These are phyloP conservation scores for Anisodus tanguticus DNA, from an alignment of 257 asterid genomes.

Conservation along the genomic window DNA sequence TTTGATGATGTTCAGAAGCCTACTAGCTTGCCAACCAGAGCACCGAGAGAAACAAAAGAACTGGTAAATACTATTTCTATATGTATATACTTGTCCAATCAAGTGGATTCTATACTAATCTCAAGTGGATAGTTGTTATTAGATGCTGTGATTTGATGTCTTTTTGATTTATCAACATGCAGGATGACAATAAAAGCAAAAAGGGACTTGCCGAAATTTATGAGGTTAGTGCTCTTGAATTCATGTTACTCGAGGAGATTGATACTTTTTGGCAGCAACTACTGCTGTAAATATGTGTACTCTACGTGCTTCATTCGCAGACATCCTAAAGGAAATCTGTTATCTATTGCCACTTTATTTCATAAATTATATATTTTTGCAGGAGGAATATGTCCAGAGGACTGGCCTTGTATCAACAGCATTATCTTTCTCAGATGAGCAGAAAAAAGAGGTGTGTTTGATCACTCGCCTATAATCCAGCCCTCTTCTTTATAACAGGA, in stretches of 20 bases:
- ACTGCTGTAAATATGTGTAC: neutral
- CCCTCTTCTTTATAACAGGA: neutral
- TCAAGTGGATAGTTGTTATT: neutral
- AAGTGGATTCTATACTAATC: neutral
- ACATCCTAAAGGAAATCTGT: constrained; percentile 9
- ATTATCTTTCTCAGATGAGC: constrained; percentile 81
- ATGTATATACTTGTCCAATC: constrained; percentile 18
- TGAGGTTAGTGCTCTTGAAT: constrained; percentile 62
- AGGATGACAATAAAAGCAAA: constrained; percentile 95
- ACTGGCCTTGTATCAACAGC: constrained; percentile 83
- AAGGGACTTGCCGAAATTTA: constrained; percentile 92
- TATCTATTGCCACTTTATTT: constrained; percentile 20
- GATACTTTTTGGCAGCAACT: constrained; percentile 4
- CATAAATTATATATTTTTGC: constrained; percentile 37
- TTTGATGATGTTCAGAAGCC: constrained; percentile 87
- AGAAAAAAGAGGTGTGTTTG: constrained; percentile 82
- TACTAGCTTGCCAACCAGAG: constrained; percentile 58
- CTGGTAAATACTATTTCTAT: constrained; percentile 54
- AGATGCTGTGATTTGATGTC: neutral
- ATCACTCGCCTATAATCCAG: neutral
- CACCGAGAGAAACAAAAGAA: constrained; percentile 72
- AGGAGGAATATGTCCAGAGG: constrained; percentile 94
- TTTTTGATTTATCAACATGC: constrained; percentile 35
- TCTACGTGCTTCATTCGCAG: neutral
- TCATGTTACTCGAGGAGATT: constrained; percentile 8